These are phyloP conservation scores for Leersia perrieri DNA, from an alignment of 176 grass and related monocot species.

Conservation along the genomic window DNA sequence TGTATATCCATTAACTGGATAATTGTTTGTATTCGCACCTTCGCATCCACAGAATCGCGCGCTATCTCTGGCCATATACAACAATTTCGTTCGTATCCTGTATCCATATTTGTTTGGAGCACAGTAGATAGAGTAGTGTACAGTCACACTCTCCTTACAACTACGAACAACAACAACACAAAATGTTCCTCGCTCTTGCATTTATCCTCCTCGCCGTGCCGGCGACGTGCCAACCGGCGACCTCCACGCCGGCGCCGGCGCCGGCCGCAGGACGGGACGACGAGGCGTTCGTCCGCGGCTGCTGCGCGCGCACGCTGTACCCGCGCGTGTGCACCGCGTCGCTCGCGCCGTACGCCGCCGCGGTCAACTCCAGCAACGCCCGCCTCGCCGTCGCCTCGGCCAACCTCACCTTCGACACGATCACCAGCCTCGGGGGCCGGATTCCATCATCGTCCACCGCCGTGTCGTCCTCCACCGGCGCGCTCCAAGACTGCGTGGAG, in stretches of 20 bases:
- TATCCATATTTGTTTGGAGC: no score
- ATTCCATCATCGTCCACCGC: neutral
- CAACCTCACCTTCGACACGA: constrained; percentile 1
- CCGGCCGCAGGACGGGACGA: neutral
- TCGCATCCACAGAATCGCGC: neutral
- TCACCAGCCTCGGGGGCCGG: neutral
- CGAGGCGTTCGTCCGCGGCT: constrained; percentile 9
- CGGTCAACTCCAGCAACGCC: constrained; percentile 7
- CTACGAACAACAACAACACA: no score
- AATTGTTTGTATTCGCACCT: neutral
- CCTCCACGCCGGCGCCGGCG: neutral
- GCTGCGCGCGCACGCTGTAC: constrained; percentile 23
- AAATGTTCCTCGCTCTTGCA: neutral
- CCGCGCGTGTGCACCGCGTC: constrained; percentile 5
- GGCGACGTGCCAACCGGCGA: neutral
- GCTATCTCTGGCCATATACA: neutral
- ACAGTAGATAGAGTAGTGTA: neutral
- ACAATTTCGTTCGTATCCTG: neutral
- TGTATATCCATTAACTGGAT: neutral
- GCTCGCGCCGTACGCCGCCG: constrained; percentile 1
- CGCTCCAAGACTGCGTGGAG: neutral
- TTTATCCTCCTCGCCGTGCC: neutral
- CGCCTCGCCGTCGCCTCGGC: constrained; percentile 19
- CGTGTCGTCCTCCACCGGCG: neutral
- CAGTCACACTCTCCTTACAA: neutral